These are phyloP conservation scores for Schizochytrium sp. DNA, from an alignment of 108 stramenopile species.

Conservation along the genomic window DNA sequence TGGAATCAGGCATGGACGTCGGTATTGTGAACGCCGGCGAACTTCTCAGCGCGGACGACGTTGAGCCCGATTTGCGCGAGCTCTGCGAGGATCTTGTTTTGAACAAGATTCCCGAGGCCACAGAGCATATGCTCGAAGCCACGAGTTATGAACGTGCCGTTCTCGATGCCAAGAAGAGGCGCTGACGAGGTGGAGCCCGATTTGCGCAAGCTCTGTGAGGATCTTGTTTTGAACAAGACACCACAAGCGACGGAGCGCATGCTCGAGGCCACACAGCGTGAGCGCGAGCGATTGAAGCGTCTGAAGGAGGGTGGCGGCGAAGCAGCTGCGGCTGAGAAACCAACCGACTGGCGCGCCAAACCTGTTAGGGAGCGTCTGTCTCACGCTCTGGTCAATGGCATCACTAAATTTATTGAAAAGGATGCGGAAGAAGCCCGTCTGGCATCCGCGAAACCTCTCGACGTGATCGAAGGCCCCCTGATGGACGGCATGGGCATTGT, in stretches of 20 bases:
- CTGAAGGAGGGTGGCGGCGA: slow-evolving; percentile 57
- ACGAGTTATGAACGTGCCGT: slow-evolving; percentile 71
- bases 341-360: slow-evolving; percentile 73
- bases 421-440: slow-evolving; percentile 83
- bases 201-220: slow-evolving; percentile 66
- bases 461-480: slow-evolving; percentile 97
- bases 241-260: slow-evolving; percentile 83
- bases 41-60: slow-evolving; percentile 71
- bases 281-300: slow-evolving; percentile 67
- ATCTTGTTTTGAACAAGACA: slow-evolving; percentile 49
- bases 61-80: slow-evolving; percentile 70
- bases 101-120: slow-evolving; percentile 63
- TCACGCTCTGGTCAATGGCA: slow-evolving; percentile 92
- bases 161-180: slow-evolving; percentile 66
- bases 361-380: slow-evolving; percentile 77
- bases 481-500: slow-evolving; percentile 99
- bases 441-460: slow-evolving; percentile 61
- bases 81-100: slow-evolving; percentile 68
- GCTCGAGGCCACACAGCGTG: slow-evolving; percentile 73
- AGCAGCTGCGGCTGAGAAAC: slow-evolving; percentile 51
- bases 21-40: slow-evolving; percentile 97
- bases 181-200: slow-evolving; percentile 74
- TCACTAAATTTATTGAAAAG: slow-evolving; percentile 76
- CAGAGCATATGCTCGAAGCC: slow-evolving; percentile 79
- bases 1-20: slow-evolving; percentile 95